Evolutionary conservation across 768 basidiomycete genomes (phyloP), one percentile per base, ranked within the genome.

Genomic region (Leccinum arenicola): DNA sequence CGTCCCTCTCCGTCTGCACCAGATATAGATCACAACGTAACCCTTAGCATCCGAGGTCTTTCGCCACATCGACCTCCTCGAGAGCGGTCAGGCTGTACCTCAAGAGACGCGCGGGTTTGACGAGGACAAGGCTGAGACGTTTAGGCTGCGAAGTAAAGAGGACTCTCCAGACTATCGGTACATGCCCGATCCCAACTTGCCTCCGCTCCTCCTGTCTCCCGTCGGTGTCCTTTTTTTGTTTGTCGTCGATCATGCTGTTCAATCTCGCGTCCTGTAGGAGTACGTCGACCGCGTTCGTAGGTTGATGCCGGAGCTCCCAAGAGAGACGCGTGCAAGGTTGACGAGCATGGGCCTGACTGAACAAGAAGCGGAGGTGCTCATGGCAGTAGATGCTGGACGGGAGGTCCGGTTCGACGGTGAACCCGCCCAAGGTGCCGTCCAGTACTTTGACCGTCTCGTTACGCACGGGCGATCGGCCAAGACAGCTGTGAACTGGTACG

Each of bases 181-280:
- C 75, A 96, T 99, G 93, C 97, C 97, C 0, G 97, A 99, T 70
- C 87, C 93, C 0, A 98, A 98, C 70, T 75, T 98, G 1, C 93
- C 94, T 1, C 82, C 86, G 0, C 75, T 98, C 6, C 68, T 84
- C 33, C 67, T 91, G 7, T 80, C 80, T 57, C 70, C 82, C 59
- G 86, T 83, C 58, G 17, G 63, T 66, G 8, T 15, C 14, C 14
- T 61, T 52, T 15, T 15, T 48, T 21, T 52, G 57, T 33, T 21
- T 23, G 36, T 9, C 23, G 5, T 40, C 25, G 15, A 15, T n/a
- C 4, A 10, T 51, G 61, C 25, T 2, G 59, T 49, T 53, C 33
- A 38, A 40, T 31, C 52, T 21, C 9, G 1, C 21, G 21, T 58
- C 49, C n/a, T 19, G 43, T 66, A 96, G 93, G 74, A 74, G 25